Conservation (phyloP, 768 basidiomycete genomes). For the Auriscalpium vulgare region DNA sequence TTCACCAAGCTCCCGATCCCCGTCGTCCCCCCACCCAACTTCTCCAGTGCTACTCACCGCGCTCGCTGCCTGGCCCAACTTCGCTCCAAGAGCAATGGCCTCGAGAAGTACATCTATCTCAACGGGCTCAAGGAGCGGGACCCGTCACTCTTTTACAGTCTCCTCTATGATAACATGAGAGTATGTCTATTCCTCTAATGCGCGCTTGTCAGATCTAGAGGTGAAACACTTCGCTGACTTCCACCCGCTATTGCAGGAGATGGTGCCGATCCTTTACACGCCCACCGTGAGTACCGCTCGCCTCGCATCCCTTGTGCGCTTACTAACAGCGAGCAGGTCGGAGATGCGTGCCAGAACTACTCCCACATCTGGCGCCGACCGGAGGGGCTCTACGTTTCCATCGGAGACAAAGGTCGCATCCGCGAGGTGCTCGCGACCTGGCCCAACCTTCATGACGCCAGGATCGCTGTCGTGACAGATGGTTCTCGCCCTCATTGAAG, state of each 20-base stretch:
- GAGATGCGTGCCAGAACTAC: constrained; percentile 15
- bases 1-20: constrained; percentile 1
- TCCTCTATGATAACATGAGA: constrained; percentile 65
- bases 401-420: constrained; percentile 80
- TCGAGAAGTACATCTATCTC: constrained; percentile 86
- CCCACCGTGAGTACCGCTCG: constrained; percentile 62
- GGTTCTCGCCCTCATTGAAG: constrained; percentile 33
- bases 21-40: constrained; percentile 9
- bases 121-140: constrained; percentile 68
- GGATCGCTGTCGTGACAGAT: constrained; percentile 90
- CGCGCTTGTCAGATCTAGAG: not conserved
- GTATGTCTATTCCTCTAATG: constrained; percentile 26
- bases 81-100: constrained; percentile 59
- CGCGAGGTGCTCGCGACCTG: constrained; percentile 62
- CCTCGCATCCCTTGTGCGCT: not conserved
- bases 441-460: constrained; percentile 64
- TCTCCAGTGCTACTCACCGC: constrained; percentile 37
- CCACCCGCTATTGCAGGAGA: constrained; percentile 29
- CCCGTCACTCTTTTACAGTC: constrained; percentile 67
- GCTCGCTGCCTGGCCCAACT: constrained; percentile 59
- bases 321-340: constrained; percentile 7
- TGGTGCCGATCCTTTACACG: constrained; percentile 81
- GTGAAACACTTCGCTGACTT: not conserved
- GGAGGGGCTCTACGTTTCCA: constrained; percentile 49
- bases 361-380: constrained; percentile 17